A percentile compares a stretch with the other conserved stretches of the same genome.
Evolutionary conservation across 148 eudicot species (phyloP).

Genomic region (Drosera capensis): DNA sequence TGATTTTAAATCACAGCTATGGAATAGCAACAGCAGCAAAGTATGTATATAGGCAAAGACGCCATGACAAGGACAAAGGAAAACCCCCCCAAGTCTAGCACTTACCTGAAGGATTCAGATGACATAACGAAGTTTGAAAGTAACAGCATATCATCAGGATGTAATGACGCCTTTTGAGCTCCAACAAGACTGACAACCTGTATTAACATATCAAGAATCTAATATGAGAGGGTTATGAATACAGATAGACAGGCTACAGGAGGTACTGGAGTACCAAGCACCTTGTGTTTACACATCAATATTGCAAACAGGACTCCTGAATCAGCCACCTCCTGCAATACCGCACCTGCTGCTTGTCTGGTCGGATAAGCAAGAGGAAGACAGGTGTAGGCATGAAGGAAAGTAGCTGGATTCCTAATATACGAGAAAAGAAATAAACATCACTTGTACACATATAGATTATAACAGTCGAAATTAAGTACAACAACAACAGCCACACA

Average conservation of each 20-base stretch:
- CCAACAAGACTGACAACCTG: slow-evolving; percentile 96
- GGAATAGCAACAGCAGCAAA: slow-evolving; percentile 3
- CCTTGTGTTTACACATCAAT: slow-evolving; percentile 92
- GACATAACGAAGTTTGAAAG: slow-evolving; percentile 90
- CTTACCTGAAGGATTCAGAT: slow-evolving; percentile 87
- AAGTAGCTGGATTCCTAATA: slow-evolving; percentile 87
- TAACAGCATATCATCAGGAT: slow-evolving; percentile 93
- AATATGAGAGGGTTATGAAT: slow-evolving; percentile 3
- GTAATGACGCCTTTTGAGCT: slow-evolving; percentile 86
- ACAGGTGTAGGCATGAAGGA: slow-evolving; percentile 95
- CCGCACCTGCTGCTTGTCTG: slow-evolving; percentile 86
- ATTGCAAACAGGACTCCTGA: slow-evolving; percentile 95
- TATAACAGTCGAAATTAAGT: too few relatives aligned
- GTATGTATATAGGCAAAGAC: background rate
- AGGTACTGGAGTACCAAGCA: slow-evolving; percentile 9
- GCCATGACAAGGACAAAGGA: background rate
- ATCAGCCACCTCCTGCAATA: slow-evolving; percentile 91
- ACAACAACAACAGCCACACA: too few relatives aligned
- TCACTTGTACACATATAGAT: too few relatives aligned
- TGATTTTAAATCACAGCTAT: too few relatives aligned
- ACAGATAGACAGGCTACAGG: background rate
- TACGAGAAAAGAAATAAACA: background rate
- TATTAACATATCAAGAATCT: slow-evolving; percentile 18
- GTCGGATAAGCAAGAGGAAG: slow-evolving; percentile 92
- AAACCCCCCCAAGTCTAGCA: slow-evolving; percentile 1